phyloP scores from a whole-genome alignment of 202 grass and related monocot species.

The Digitaria exilis region DNA sequence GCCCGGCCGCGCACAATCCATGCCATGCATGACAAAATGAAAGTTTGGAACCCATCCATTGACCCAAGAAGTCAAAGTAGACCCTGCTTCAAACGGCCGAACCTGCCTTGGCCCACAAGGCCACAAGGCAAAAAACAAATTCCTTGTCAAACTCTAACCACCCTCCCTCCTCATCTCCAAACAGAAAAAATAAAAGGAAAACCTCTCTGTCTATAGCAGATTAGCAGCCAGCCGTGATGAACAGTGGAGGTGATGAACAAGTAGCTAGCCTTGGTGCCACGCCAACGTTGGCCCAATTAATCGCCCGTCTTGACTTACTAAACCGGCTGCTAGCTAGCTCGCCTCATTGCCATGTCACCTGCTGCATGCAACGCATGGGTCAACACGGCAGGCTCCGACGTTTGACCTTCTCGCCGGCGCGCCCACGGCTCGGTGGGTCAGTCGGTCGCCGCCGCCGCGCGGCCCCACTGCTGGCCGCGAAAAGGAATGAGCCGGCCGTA shows the following conservation, averaged over 20 bases:
- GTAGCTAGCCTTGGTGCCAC: neutral
- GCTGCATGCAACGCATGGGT: neutral
- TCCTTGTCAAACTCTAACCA: conserved; percentile 25
- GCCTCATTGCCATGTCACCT: neutral
- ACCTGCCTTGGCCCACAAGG: neutral
- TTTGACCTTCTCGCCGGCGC: neutral
- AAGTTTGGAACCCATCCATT: neutral
- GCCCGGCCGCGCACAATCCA: neutral
- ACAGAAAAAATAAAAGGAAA: neutral
- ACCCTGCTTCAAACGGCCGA: neutral
- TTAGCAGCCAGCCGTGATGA: neutral
- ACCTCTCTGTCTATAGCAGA: neutral
- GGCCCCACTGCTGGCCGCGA: neutral
- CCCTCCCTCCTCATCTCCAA: neutral
- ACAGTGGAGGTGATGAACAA: neutral
- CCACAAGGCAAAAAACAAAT: too few relatives aligned
- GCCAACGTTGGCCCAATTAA: conserved; percentile 17
- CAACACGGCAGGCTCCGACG: conserved; percentile 25
- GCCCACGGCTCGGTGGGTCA: too few relatives aligned
- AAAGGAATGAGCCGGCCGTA: neutral
- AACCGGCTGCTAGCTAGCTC: neutral
- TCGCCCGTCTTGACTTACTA: neutral
- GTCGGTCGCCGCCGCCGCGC: neutral
- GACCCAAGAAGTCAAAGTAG: neutral
- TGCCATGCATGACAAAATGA: too few relatives aligned